Percentiles rank a stretch among this genome's conserved stretches.
Conservation (phyloP, 139 green algal genomes). For the Mesotaenium endlicherianum region DNA sequence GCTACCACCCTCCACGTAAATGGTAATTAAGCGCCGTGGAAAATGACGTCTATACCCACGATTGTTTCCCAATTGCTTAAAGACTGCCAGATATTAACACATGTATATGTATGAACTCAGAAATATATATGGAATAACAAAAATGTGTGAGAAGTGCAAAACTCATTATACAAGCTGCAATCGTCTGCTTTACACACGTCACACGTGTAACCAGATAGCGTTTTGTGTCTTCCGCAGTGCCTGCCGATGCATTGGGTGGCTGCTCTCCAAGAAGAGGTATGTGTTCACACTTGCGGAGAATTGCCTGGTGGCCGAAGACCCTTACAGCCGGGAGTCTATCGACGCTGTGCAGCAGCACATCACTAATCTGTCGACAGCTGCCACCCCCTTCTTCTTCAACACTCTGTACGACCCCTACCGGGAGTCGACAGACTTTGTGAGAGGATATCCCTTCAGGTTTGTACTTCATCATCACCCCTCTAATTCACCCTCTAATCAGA, state of each 20-base stretch:
- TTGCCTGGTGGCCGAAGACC: slow-evolving; percentile 36
- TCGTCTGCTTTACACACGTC: no score
- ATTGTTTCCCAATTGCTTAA: no score
- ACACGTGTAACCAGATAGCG: no score
- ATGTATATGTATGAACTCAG: no score
- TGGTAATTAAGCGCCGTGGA: no score
- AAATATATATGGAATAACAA: no score
- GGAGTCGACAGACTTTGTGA: slow-evolving; percentile 17
- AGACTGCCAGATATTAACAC: no score
- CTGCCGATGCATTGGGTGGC: slow-evolving; percentile 47
- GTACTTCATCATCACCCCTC: background rate
- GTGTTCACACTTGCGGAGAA: slow-evolving; percentile 44
- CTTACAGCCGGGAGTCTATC: slow-evolving; percentile 13
- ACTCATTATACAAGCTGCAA: no score
- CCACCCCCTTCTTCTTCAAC: slow-evolving; percentile 57
- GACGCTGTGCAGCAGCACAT: slow-evolving; percentile 41
- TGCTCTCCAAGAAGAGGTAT: slow-evolving; percentile 43
- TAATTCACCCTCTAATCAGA: background rate
- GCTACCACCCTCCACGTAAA: no score
- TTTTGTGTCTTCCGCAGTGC: slow-evolving; percentile 37
- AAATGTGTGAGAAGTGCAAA: no score
- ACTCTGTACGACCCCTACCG: slow-evolving; percentile 53
- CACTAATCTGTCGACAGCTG: slow-evolving; percentile 35
- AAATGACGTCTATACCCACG: no score
- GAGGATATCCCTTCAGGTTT: slow-evolving; percentile 39